These are phyloP conservation scores for Suillus tomentosus DNA, from an alignment of 768 basidiomycete species.

Conservation along the genomic window DNA sequence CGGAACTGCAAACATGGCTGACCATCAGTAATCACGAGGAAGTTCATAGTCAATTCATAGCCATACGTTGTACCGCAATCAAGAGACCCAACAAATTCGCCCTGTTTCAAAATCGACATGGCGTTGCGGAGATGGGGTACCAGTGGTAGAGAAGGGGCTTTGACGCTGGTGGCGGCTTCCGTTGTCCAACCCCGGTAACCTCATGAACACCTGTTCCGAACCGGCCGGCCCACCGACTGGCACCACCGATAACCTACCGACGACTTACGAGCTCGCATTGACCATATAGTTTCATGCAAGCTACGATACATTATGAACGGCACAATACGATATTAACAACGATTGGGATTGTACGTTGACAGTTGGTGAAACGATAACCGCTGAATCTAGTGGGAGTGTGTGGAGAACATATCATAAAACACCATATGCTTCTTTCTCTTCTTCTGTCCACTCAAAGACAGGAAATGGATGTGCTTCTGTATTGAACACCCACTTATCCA, in stretches of 20 bases:
- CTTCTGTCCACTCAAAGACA: slow-evolving; percentile 61
- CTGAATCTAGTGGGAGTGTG: not conserved
- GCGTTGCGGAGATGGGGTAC: not conserved
- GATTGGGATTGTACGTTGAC: not conserved
- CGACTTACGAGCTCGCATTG: not conserved
- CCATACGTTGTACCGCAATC: slow-evolving; percentile 95
- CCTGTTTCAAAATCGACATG: slow-evolving; percentile 51
- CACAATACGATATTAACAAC: not conserved
- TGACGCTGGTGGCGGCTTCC: slow-evolving; percentile 10
- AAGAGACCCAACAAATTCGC: slow-evolving; percentile 87
- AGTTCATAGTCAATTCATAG: slow-evolving; percentile 30
- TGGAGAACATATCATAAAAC: slow-evolving; percentile 23
- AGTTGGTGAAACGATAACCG: not conserved
- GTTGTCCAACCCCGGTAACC: not conserved
- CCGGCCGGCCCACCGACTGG: slow-evolving; percentile 11
- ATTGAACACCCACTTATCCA: slow-evolving; percentile 62
- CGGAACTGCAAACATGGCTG: slow-evolving; percentile 55
- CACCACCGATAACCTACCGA: not conserved
- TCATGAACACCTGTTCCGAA: slow-evolving; percentile 7
- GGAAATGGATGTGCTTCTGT: slow-evolving; percentile 81
- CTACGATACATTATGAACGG: not conserved
- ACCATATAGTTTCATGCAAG: not conserved
- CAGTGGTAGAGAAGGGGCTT: slow-evolving; percentile 10
- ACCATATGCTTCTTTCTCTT: slow-evolving; percentile 48
- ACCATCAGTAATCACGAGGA: not conserved